Evolutionary conservation across 768 basidiomycete species (phyloP), one percentile per base, ranked within the genome.

Genomic region (Russula earlei): DNA sequence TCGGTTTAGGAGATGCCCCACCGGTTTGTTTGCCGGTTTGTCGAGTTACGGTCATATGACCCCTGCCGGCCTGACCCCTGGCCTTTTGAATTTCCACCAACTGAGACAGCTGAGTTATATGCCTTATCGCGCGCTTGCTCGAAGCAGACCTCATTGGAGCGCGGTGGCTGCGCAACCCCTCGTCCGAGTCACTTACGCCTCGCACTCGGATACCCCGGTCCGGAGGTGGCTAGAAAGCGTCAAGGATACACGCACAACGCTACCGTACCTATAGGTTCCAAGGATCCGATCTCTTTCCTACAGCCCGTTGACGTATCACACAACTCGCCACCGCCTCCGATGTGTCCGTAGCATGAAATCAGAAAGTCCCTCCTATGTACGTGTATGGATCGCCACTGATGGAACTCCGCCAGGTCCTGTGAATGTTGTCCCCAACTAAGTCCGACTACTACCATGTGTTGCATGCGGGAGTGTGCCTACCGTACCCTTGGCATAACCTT

Each of bases 191-290:
- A n/a, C n/a, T n/a, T n/a, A n/a, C n/a, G n/a, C n/a, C n/a, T n/a
- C n/a, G n/a, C n/a, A n/a, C n/a, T n/a, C n/a, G n/a, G n/a, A n/a
- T 48, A 15, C 47, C 49, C 5, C 31, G 22, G 22, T 33, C 37
- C 41, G 43, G 43, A 40, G n/a, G 29, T 36, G 25, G 10, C 8
- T 29, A 27, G 20, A 52, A 34, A 22, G 19, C 9, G 20, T 20
- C 44, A 6, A 22, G 20, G 51, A 20, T 37, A 34, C 33, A 42
- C 27, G 38, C 42, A 52, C 51, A 31, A 27, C n/a, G 51, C 33
- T 51, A 57, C 19, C 36, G n/a, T n/a, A n/a, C n/a, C n/a, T n/a
- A n/a, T 57, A 52, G 38, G 45, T 51, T 57, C 47, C 56, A 47
- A 52, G 40, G 24, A 36, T 40, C 50, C 34, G 38, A 52, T 29